Base-by-base conservation (phyloP, 2,329 filamentous ascomycete species). In the Diaporthe citrichinensis region DNA sequence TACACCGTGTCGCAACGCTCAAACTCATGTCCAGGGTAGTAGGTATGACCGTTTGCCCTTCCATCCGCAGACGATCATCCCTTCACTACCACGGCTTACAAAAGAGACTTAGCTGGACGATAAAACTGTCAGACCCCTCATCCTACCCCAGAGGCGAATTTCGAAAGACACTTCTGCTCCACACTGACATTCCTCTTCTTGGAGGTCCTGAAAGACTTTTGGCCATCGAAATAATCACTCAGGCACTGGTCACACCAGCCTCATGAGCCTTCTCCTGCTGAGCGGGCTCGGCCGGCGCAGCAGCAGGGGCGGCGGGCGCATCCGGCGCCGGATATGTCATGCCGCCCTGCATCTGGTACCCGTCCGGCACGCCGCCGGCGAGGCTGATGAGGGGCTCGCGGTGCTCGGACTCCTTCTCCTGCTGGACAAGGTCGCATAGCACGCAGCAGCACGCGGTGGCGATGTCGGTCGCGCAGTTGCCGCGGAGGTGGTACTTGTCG, bases 341-440 rank as follows among this genome's bases (percentile, higher is more conserved):
- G 58, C 76, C 80, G 20, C 74, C 78, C 25, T 77, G 65, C 6
- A 81, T 51, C 80, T 83, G 80, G 76, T 85, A 84, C 75, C 80
- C 81, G 78, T 82, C 65, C 44, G 25, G 31, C 78, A 82, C 80
- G 53, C 79, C 75, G 31, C 31, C 62, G 10, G 68, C 72, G 31
- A 76, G 73, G 44, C 55, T 58, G 6, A 78, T 53, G 2, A 78
- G 76, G n/a, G 77, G 76, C 78, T 85, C 85, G 20, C 83, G 84
- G 75, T 84, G 78, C 68, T 81, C 82, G 3, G 83, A 82, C 81
- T 89, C 87, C 84, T 88, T 88, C 53, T 88, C 87, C 76, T 84
- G 80, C 84, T 88, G 87, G 71, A 86, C 82, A 34, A 88, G 79
- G 61, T 83, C 81, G 80, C 87, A 89, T 81, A 84, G 83, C 31